These are phyloP conservation scores for Tetrahymena elliotti DNA, from an alignment of 73 alveolate genomes.

Conservation along the genomic window DNA sequence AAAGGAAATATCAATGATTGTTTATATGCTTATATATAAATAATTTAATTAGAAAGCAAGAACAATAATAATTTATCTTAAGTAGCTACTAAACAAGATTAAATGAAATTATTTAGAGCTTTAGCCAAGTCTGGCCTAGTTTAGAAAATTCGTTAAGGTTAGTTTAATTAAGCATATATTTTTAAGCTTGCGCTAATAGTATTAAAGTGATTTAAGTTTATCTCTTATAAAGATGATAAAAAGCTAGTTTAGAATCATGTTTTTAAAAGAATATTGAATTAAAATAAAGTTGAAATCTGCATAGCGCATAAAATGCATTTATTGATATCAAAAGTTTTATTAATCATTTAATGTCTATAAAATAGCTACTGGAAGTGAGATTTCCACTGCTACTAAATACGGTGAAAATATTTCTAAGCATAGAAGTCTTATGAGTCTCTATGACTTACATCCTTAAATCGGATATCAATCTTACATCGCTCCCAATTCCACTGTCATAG, in stretches of 20 bases:
- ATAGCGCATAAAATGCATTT: neutral
- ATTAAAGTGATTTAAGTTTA: neutral
- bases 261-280: neutral
- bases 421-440: constrained; percentile 44
- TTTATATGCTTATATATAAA: neutral
- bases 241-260: neutral
- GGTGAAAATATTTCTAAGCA: constrained; percentile 10
- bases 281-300: neutral
- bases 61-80: neutral
- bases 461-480: constrained; percentile 41
- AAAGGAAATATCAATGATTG: neutral
- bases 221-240: neutral
- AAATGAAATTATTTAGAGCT: neutral
- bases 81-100: neutral
- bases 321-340: neutral
- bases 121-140: neutral
- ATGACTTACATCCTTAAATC: constrained; percentile 43
- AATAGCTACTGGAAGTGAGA: neutral
- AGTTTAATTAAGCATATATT: neutral
- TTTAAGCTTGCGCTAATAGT: neutral
- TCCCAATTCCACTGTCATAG: constrained; percentile 49
- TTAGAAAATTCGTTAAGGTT: neutral
- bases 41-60: neutral
- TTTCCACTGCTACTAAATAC: neutral
- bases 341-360: neutral